phyloP scores from a whole-genome alignment of 257 asterid genomes.

The Pogostemon cablin region DNA sequence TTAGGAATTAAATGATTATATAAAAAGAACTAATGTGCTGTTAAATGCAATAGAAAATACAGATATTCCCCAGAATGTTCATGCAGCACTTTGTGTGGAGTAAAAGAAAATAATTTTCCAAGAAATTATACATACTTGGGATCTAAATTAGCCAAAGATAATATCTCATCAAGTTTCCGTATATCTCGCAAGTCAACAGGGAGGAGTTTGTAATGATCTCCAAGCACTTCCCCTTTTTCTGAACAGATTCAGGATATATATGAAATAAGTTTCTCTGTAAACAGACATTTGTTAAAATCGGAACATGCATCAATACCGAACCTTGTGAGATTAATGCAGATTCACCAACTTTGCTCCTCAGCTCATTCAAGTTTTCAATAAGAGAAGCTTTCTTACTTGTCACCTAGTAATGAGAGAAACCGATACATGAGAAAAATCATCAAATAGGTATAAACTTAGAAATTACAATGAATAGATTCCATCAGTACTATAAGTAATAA shows the following conservation, averaged over 20 bases:
- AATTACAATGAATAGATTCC: conserved; percentile 1
- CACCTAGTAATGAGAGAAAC: conserved; percentile 53
- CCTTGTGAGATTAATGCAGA: conserved; percentile 76
- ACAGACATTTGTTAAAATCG: conserved; percentile 19
- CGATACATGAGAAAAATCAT: conserved; percentile 26
- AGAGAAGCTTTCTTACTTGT: conserved; percentile 89
- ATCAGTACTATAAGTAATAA: conserved; percentile 12
- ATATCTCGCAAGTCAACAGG: conserved; percentile 90
- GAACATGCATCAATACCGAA: conserved; percentile 30
- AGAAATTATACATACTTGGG: conserved; percentile 65
- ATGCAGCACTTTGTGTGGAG: conserved; percentile 18
- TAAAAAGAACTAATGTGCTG: neutral
- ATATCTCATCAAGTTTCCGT: conserved; percentile 62
- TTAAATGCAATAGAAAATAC: neutral
- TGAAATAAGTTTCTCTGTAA: neutral
- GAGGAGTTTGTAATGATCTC: conserved; percentile 86
- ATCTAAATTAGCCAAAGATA: conserved; percentile 75
- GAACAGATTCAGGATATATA: conserved; percentile 42
- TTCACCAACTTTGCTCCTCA: conserved; percentile 83
- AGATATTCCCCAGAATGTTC: conserved; percentile 10
- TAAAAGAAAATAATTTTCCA: conserved; percentile 23
- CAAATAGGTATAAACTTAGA: conserved; percentile 15
- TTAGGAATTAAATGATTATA: conserved; percentile 10
- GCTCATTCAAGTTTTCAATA: conserved; percentile 62
- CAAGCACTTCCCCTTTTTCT: conserved; percentile 92